Base-by-base conservation (phyloP, 169 alveolate species). In the Fabrea salina region DNA sequence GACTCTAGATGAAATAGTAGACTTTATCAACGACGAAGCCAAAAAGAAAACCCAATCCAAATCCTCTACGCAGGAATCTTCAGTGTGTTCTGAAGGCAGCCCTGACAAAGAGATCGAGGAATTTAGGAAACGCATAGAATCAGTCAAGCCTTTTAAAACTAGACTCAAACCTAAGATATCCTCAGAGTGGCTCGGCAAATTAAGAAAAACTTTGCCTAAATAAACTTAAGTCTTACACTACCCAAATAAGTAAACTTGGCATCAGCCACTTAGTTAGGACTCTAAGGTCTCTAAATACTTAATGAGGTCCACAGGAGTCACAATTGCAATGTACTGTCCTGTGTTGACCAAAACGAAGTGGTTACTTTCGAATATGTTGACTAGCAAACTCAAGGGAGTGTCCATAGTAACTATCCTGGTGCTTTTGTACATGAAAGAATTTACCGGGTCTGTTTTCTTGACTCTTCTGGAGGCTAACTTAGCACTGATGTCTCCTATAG, bases 91-190 rank as follows among this genome's bases (percentile, higher is more conserved):
- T n/a, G n/a, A n/a, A n/a, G n/a, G n/a, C n/a, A n/a, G n/a, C n/a
- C n/a, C n/a, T n/a, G 74, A 61, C 11, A 61, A 37, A 33, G 74
- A 61, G 32, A 61, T 61, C 11, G 32, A 13, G 13, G 74, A 61
- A 30, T 61, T 61, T 35, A 13, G 32, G 25, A 37, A 27, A 61
- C 32, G 50, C 37, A 16, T 61, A 27, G 74, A 35, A 61, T n/a
- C 8, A 11, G 25, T 27, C 0, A 37, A 54, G 25, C 66, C 49
- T 19, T 8, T 7, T 8, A 16, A 11, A 13, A 27, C 22, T 16
- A 61, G 50, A 61, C 2, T 33, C 2, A 61, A 61, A 61, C 74
- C 74, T 13, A 61, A 37, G 8, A 35, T 32, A 13, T 32, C 74
- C 11, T n/a, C 32, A 61, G 74, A 61, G 50, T 61, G 74, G 74